Evolutionary conservation across 495 filamentous ascomycete genomes (phyloP), one percentile per base, ranked within the genome.

Genomic region (Penicillium desertorum): DNA sequence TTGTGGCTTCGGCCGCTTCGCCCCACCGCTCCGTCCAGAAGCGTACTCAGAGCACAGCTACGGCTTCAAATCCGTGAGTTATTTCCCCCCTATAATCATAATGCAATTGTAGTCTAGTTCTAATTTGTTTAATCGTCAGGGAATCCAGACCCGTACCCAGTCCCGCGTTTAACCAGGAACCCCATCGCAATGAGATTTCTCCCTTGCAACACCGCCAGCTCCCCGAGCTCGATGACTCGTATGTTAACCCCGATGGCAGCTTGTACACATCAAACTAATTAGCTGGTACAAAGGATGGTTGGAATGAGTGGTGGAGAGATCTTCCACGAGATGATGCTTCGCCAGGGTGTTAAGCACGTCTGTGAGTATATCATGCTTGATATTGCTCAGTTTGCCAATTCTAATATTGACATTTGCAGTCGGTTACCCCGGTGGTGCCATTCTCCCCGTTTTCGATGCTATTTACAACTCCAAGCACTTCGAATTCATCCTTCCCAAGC

Each of bases 281-380:
- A 45, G 57, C 17, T 46, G 57, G 44, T 44, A 63, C 59, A 89
- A 37, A 69, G 90, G 51, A 96, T 98, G 77, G 89, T 98, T 69
- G 95, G 95, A 32, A 89, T 91, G 79, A 96, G 82, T 48, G 95
- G 95, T 71, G 94, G 94, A 67, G 87, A 96, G 70, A 98, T 98
- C 59, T 96, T 98, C 79, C 92, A 98, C 66, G 92, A 98, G 75
- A 98, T 98, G 94, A 96, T 98, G 91, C 82, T 92, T 41, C 79
- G 94, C 66, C 91, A 92, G 59, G 84, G 79, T 59, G 95, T 98
- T 29, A 92, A 96, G 78, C 89, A 95, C 73, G 79, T 97, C 65
- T 95, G 89, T 91, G 78, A 71, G 87, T 89, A 65, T 71, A 39
- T 44, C 34, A 51, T 45, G 56, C 41, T 30, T 54, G 19, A 30